Evolutionary conservation across 805 yeast species (phyloP).

Genomic region (Schizosaccharomyces octosporus): DNA sequence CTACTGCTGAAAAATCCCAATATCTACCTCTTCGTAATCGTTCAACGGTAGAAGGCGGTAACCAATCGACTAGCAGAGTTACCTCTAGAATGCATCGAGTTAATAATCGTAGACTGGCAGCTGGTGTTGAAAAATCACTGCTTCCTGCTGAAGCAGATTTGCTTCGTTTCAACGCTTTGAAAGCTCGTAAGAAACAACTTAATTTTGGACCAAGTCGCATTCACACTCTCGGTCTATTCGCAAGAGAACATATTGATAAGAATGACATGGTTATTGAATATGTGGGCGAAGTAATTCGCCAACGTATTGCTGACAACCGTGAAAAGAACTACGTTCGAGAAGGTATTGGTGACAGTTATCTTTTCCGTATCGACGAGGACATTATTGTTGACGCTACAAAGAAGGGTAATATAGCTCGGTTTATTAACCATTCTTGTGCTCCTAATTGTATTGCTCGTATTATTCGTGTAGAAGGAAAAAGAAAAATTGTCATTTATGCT

Average conservation of each 20-base stretch:
- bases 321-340: conserved; percentile 65
- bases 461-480: conserved; percentile 79
- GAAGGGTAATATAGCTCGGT: conserved; percentile 89
- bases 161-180: conserved; percentile 60
- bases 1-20: conserved; percentile 45
- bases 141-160: conserved; percentile 66
- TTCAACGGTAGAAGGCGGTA: conserved; percentile 32
- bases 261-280: conserved; percentile 94
- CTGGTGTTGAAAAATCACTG: conserved; percentile 62
- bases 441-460: conserved; percentile 96
- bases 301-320: conserved; percentile 79
- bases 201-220: conserved; percentile 93
- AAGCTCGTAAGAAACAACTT: conserved; percentile 77
- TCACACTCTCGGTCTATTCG: conserved; percentile 95
- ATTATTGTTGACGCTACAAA: conserved; percentile 94
- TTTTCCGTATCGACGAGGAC: conserved; percentile 78
- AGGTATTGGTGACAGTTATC: conserved; percentile 86
- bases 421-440: conserved; percentile 88
- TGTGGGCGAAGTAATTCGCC: conserved; percentile 84
- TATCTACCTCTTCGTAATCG: conserved; percentile 60
- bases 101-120: conserved; percentile 65
- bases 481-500: conserved; percentile 86
- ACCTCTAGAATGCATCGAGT: conserved; percentile 67
- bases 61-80: conserved; percentile 3
- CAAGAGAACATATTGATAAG: conserved; percentile 83